Percentiles rank a stretch among this genome's conserved stretches.
phyloP scores from a whole-genome alignment of 2,329 filamentous ascomycete species.

The Incumbomyces delicatus region DNA sequence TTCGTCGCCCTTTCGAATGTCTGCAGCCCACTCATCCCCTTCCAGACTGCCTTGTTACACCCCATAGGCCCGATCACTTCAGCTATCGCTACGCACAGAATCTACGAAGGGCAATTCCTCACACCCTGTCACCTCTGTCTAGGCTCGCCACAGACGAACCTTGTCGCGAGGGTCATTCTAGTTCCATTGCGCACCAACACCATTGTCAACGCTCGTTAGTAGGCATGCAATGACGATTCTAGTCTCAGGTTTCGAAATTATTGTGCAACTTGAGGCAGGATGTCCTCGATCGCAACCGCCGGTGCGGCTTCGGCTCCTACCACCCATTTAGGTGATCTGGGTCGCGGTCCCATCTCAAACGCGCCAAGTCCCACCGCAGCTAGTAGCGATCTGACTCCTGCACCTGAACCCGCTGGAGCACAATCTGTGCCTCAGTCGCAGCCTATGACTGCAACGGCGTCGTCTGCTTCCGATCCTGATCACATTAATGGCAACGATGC shows the following conservation, averaged over 20 bases:
- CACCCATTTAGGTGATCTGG: conserved; percentile 7
- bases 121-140: background rate
- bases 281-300: conserved; percentile 6
- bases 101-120: no score
- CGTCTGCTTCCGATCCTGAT: conserved; percentile 30
- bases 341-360: conserved; percentile 4
- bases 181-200: background rate
- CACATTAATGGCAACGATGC: conserved; percentile 28
- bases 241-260: background rate
- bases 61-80: background rate
- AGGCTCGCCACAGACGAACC: conserved; percentile 5
- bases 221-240: conserved; percentile 8
- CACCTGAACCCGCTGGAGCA: conserved; percentile 17
- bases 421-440: conserved; percentile 31
- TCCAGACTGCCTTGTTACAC: background rate
- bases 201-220: background rate
- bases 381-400: conserved; percentile 12
- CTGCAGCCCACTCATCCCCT: background rate
- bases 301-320: conserved; percentile 3
- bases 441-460: conserved; percentile 36
- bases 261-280: conserved; percentile 2
- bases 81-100: no score
- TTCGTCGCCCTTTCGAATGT: background rate
- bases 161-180: background rate
- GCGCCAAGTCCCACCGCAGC: conserved; percentile 7